Base-by-base conservation (phyloP, 768 basidiomycete species). In the Lyophyllum decastes region DNA sequence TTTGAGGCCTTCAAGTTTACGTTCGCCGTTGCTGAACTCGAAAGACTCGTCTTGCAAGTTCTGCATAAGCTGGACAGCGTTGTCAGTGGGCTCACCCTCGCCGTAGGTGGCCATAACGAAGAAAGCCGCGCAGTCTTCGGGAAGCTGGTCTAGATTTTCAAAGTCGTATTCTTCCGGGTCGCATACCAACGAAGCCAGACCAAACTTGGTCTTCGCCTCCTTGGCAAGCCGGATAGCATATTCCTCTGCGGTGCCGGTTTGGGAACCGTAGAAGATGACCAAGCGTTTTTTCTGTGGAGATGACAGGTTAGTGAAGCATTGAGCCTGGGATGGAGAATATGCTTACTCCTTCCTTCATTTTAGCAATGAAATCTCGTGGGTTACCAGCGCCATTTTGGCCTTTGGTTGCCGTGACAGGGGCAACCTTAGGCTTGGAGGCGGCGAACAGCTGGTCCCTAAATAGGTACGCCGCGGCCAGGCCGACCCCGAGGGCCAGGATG, bases 91-190 rank as follows among this genome's bases (percentile, higher is more conserved):
- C 73, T 99, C 96, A 57, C 96, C 96, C 78, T 99, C 96, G 61
- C 96, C 96, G 66, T 99, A 99, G 12, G 96, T 98, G 11, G 96
- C 96, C 86, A 98, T 84, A 66, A 95, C 94, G 70, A 99, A 98
- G 73, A 99, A 87, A 55, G 88, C 93, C 19, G 88, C 90, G 61
- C 82, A 88, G 71, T 95, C 89, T 64, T 90, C 89, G 0, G 97
- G 92, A 26, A 98, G 72, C 69, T 88, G 81, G 74, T 98, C 96
- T 61, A 98, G 86, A 72, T 91, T 95, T 71, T 95, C 94, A 69
- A 98, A 98, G 70, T 98, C 97, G 72, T 98, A 98, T 73, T 99
- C 96, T 72, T 99, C 97, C 2, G 95, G 95, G 69, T 99, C 96
- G 68, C 95, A 97, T 16, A 99, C 96, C 54, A 98, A 87, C 7